Evolutionary conservation across 352 stramenopile species (phyloP).

Genomic region (Pythium graminicola): DNA sequence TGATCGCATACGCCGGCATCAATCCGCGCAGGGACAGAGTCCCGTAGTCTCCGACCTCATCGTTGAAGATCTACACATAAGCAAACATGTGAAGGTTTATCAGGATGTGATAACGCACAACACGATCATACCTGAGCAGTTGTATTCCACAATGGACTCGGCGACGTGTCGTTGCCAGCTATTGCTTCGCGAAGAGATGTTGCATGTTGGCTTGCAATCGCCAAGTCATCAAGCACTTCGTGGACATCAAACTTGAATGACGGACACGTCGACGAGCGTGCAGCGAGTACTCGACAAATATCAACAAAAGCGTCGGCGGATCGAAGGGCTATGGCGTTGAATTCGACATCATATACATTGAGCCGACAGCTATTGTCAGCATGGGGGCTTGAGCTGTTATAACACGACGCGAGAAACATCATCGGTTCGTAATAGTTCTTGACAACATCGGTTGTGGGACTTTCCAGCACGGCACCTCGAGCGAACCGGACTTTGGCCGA

Average conservation of each 20-base stretch:
- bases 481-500: slow-evolving; percentile 46
- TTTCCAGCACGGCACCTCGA: slow-evolving; percentile 31
- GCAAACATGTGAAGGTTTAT: background rate
- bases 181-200: slow-evolving; percentile 32
- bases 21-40: slow-evolving; percentile 47
- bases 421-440: slow-evolving; percentile 74
- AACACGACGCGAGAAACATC: slow-evolving; percentile 54
- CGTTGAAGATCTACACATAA: slow-evolving; percentile 39
- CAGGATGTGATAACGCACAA: background rate
- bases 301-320: slow-evolving; percentile 53
- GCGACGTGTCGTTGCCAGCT: slow-evolving; percentile 30
- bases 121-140: slow-evolving; percentile 40
- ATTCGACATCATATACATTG: slow-evolving; percentile 69
- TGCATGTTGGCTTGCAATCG: slow-evolving; percentile 24
- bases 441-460: slow-evolving; percentile 30
- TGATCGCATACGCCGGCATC: slow-evolving; percentile 47
- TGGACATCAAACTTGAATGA: slow-evolving; percentile 36
- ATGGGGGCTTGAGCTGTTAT: background rate
- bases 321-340: slow-evolving; percentile 68
- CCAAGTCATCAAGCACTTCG: slow-evolving; percentile 41
- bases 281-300: slow-evolving; percentile 55
- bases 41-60: slow-evolving; percentile 26
- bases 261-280: slow-evolving; percentile 54
- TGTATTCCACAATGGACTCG: slow-evolving; percentile 59
- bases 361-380: slow-evolving; percentile 22